These are phyloP conservation scores for Limnanthes douglasii DNA, from an alignment of 345 rosid species.

Conservation along the genomic window DNA sequence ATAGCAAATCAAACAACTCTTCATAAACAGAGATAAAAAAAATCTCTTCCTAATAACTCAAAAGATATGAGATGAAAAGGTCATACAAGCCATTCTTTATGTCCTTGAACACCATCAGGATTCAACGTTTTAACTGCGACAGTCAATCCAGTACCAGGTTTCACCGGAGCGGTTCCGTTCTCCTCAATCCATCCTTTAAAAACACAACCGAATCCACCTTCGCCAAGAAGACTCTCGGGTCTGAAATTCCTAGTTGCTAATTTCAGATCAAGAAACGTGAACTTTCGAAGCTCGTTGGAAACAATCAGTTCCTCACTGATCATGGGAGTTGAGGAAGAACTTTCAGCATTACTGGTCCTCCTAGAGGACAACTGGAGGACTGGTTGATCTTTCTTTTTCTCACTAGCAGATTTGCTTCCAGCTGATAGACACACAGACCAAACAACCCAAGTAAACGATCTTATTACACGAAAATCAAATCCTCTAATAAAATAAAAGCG, in stretches of 20 bases:
- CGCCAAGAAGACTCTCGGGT: constrained; percentile 96
- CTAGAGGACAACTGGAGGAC: constrained; percentile 41
- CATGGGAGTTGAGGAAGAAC: constrained; percentile 70
- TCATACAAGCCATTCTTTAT: constrained; percentile 95
- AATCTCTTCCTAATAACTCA: neutral
- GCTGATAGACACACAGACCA: constrained; percentile 14
- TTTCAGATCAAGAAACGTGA: constrained; percentile 83
- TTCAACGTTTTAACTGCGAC: constrained; percentile 96
- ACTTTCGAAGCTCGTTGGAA: constrained; percentile 68
- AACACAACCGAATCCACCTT: constrained; percentile 97
- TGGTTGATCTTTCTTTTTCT: constrained; percentile 62
- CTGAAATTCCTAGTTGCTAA: constrained; percentile 88
- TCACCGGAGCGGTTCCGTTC: constrained; percentile 95
- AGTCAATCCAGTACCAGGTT: constrained; percentile 94
- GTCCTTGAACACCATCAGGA: constrained; percentile 98
- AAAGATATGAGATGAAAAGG: constrained; percentile 3
- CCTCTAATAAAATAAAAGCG: constrained; percentile 4
- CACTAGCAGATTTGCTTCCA: constrained; percentile 63
- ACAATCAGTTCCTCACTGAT: constrained; percentile 80
- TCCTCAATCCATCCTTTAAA: constrained; percentile 97
- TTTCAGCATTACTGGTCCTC: constrained; percentile 69
- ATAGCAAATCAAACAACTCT: neutral
- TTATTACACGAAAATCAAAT: constrained; percentile 1
- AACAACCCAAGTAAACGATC: neutral
- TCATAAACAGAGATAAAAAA: neutral